Conservation (phyloP, 2,329 filamentous ascomycete genomes). For the Aspergillus pseudonomiae region DNA sequence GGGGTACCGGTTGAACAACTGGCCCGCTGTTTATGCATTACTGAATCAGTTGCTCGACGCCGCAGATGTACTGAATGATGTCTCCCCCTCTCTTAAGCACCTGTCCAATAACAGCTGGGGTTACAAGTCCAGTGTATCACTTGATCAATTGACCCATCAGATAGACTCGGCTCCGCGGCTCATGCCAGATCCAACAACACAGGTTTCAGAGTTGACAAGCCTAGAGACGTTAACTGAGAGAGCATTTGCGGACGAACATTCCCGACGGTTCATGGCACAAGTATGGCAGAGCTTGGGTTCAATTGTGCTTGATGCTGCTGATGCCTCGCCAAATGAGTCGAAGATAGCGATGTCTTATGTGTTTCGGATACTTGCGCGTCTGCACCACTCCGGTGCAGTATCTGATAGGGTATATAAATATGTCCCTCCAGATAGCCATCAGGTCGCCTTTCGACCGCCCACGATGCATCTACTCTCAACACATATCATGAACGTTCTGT, state of each 20-base stretch:
- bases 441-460: slow-evolving; percentile 43
- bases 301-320: slow-evolving; percentile 47
- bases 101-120: slow-evolving; percentile 36
- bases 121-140: slow-evolving; percentile 22
- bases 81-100: slow-evolving; percentile 18
- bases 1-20: slow-evolving; percentile 43
- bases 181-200: neutral
- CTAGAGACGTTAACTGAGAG: slow-evolving; percentile 30
- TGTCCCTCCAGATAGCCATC: slow-evolving; percentile 28
- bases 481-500: slow-evolving; percentile 51
- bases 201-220: slow-evolving; percentile 12
- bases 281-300: slow-evolving; percentile 43
- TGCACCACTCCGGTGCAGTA: slow-evolving; percentile 49
- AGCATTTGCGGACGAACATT: slow-evolving; percentile 28
- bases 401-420: slow-evolving; percentile 50
- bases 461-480: slow-evolving; percentile 47
- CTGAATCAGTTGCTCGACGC: slow-evolving; percentile 44
- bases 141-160: slow-evolving; percentile 34
- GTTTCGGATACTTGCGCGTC: slow-evolving; percentile 46
- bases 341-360: slow-evolving; percentile 48
- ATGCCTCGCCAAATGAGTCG: slow-evolving; percentile 36
- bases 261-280: slow-evolving; percentile 36
- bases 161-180: slow-evolving; percentile 11
- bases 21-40: slow-evolving; percentile 44
- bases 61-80: slow-evolving; percentile 29